Base-by-base conservation (phyloP, 306 rosid species). In the Leucaena leucocephala region DNA sequence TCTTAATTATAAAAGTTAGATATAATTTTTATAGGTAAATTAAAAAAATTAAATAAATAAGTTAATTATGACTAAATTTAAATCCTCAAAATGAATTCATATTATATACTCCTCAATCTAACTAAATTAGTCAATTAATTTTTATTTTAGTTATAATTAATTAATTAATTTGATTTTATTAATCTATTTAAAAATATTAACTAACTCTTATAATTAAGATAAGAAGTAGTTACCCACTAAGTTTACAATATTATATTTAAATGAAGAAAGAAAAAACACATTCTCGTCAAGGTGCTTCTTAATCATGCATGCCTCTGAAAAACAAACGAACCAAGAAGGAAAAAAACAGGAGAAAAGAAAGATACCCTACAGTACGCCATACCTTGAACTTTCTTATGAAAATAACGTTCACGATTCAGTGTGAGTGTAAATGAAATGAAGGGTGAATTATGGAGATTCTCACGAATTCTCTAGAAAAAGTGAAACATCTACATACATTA, bases 401-500 rank as follows among this genome's bases (percentile, higher is more conserved):
- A 57, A 63, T n/a, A 79, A 73, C 45, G 71, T 79, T 57, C 50
- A 78, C 58, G n/a, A 49, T 35, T 46, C 54, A 17, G 11, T 55
- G 16, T 7, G 45, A 62, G 40, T n/a, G 44, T 35, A 38, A 21
- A 62, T 64, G 9, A 36, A 2, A 63, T 3, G 21, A 7, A 64
- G 21, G 45, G 5, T n/a, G 57, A 57, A 50, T 50, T 50, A 17
- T 67, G 44, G 43, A 74, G 80, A 50, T 48, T 64, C 78, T 69
- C n/a, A 38, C 78, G 63, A 84, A 75, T 58, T 76, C 82, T 71
- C 68, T 43, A 48, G 19, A 81, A 1, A 27, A 81, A 61, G 61
- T 49, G 17, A 70, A 71, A 88, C 85, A 86, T 76, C 70, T 87
- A 78, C 81, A 72, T 76, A 48, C 80, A 67, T 14, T 10, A 27